phyloP scores from a whole-genome alignment of 768 basidiomycete genomes.

The Xerocomellus intermedius region DNA sequence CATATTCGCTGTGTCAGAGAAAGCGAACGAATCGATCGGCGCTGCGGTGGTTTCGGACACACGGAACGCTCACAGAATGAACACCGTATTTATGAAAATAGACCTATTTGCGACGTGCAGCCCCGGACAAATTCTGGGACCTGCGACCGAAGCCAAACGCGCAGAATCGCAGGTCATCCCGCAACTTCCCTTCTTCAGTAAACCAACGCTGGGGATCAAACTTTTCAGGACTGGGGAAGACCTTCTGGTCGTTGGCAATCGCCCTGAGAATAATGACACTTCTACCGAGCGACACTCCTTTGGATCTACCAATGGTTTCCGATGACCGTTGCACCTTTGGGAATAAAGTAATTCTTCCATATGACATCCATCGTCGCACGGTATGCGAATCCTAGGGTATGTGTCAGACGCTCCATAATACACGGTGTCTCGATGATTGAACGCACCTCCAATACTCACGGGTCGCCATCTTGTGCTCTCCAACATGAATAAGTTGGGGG shows the following conservation, averaged over 20 bases:
- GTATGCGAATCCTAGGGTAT: constrained; percentile 53
- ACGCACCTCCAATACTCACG: constrained; percentile 29
- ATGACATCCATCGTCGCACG: constrained; percentile 57
- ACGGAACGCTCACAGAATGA: neutral
- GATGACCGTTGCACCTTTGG: constrained; percentile 16
- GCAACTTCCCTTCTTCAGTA: neutral
- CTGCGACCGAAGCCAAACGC: neutral
- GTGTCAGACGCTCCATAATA: neutral
- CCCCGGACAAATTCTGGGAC: neutral
- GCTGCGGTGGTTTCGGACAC: neutral
- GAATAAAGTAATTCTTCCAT: constrained; percentile 38
- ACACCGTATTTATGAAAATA: neutral
- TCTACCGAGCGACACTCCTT: too few relatives aligned
- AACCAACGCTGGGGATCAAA: constrained; percentile 3
- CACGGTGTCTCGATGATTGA: neutral
- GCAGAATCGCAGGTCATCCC: neutral
- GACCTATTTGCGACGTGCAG: neutral
- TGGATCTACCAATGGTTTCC: constrained; percentile 12
- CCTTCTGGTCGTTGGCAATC: constrained; percentile 11
- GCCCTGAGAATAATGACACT: neutral
- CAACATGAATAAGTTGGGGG: constrained; percentile 36
- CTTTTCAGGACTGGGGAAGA: constrained; percentile 9
- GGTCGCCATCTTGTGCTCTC: constrained; percentile 41
- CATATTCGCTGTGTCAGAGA: neutral
- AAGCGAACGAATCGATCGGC: neutral